A percentile compares a stretch with the other conserved stretches of the same genome.
Conservation (phyloP, 2,329 filamentous ascomycete genomes). For the Beauveria scarabaeidicola region DNA sequence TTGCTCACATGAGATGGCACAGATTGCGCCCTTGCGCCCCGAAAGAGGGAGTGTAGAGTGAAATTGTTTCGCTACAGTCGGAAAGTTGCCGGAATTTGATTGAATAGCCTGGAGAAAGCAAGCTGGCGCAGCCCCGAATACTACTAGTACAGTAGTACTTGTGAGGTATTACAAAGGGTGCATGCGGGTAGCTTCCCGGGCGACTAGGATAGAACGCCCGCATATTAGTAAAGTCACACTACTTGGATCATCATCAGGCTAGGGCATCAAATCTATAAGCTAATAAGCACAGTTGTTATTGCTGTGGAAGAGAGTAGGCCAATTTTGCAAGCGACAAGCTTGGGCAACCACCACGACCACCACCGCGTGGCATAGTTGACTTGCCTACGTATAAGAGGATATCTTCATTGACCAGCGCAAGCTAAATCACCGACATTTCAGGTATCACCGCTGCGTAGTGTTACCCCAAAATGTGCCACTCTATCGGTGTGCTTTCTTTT, state of each 20-base stretch:
- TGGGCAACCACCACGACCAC: too few relatives aligned
- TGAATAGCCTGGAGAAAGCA: neutral
- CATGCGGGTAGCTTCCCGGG: constrained; percentile 3
- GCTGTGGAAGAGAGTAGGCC: too few relatives aligned
- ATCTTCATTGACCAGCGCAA: too few relatives aligned
- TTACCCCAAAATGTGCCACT: neutral
- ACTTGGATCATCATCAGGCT: neutral
- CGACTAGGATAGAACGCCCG: neutral
- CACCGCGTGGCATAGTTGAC: too few relatives aligned
- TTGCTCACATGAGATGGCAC: neutral
- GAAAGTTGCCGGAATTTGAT: neutral
- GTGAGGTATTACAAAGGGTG: neutral
- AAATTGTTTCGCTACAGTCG: neutral
- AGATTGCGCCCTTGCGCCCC: neutral
- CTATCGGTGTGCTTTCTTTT: neutral
- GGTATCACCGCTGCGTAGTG: neutral
- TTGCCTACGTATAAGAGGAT: too few relatives aligned
- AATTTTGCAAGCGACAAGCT: too few relatives aligned
- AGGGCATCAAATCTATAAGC: neutral
- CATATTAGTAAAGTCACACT: neutral
- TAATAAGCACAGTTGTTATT: neutral
- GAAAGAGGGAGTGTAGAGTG: too few relatives aligned
- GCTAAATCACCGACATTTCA: neutral
- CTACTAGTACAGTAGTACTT: too few relatives aligned
- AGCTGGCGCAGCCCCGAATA: neutral